Conservation (phyloP, 306 rosid species). For the Cicer arietinum region DNA sequence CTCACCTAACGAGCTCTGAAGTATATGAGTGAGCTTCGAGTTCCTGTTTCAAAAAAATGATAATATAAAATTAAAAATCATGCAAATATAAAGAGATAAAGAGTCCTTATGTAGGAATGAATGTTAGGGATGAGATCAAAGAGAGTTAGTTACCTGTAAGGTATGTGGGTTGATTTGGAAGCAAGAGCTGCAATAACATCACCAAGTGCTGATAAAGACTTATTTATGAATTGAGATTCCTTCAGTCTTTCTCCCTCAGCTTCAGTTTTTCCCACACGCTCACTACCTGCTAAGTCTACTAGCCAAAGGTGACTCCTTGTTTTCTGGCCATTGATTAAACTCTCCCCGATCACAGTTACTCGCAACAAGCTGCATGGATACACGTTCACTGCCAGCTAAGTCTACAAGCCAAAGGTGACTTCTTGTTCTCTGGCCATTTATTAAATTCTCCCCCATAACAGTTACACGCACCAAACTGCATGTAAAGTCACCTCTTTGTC, state of each 20-base stretch:
- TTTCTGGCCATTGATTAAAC: conserved; percentile 75
- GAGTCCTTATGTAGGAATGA: background rate
- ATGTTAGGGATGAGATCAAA: background rate
- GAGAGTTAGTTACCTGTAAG: conserved; percentile 69
- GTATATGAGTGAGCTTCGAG: conserved; percentile 92
- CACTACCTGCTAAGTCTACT: conserved; percentile 98
- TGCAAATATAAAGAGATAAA: conserved; percentile 32
- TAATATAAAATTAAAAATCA: background rate
- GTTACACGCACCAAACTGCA: conserved; percentile 87
- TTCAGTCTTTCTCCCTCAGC: conserved; percentile 94
- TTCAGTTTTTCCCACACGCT: conserved; percentile 93
- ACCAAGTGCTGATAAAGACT: conserved; percentile 93
- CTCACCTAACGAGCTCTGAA: conserved; percentile 95
- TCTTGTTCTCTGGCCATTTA: conserved; percentile 77
- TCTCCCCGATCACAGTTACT: conserved; percentile 80
- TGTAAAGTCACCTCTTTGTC: conserved; percentile 38
- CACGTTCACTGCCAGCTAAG: conserved; percentile 98
- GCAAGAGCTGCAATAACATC: conserved; percentile 94
- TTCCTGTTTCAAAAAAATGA: conserved; percentile 60
- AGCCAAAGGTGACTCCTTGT: conserved; percentile 96
- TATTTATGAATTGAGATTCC: conserved; percentile 94
- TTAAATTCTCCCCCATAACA: conserved; percentile 69
- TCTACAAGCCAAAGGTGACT: conserved; percentile 98
- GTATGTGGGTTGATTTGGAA: conserved; percentile 82
- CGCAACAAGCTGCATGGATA: conserved; percentile 78